Evolutionary conservation across 1,139 yeast genomes (phyloP), one percentile per base, ranked within the genome.

Genomic region (Lodderomyces metapsilosis): DNA sequence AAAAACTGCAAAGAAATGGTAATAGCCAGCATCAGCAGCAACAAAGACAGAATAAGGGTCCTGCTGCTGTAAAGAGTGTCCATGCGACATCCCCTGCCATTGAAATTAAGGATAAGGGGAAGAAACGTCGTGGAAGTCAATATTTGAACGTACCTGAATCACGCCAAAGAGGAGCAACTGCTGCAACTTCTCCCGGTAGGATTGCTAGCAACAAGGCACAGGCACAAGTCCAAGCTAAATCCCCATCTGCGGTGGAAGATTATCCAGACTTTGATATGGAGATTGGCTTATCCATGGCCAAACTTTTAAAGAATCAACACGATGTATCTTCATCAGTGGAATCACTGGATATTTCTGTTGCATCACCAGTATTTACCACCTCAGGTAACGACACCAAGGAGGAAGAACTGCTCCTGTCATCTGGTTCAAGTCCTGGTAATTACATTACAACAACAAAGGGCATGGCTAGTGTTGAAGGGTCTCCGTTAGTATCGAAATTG

Each of bases 281-380:
- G 45, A 73, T 74, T 39, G 76, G 71, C 24, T 67, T 64, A 13
- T 67, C 72, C 34, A 66, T 73, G 72, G 80, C 80, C 3, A 60
- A 54, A 42, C 58, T 75, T 20, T 59, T 74, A 46, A 59, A 51
- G 36, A 24, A 30, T 6, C 40, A 37, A 23, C 40, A 33, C 28
- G 43, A 43, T 35, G 48, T 50, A 20, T 66, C 76, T 4, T 72
- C 78, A 2, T 47, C 23, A 74, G 71, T 30, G 66, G 78, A 53
- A 68, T 66, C 45, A 55, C 61, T 40, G 49, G 36, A 32, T 13
- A 62, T 72, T 11, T 58, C 52, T 6, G 38, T 39, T 7, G 39
- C 57, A 15, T 64, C 70, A 8, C 75, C 76, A 2, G 66, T 69
- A 10, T 71, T 71, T 51, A 70, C 76, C 18, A 53, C 66, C 15